Percentiles rank a stretch among this genome's conserved stretches.
phyloP scores from a whole-genome alignment of 129 eudicot species.

The Chrysanthemum makinoi region DNA sequence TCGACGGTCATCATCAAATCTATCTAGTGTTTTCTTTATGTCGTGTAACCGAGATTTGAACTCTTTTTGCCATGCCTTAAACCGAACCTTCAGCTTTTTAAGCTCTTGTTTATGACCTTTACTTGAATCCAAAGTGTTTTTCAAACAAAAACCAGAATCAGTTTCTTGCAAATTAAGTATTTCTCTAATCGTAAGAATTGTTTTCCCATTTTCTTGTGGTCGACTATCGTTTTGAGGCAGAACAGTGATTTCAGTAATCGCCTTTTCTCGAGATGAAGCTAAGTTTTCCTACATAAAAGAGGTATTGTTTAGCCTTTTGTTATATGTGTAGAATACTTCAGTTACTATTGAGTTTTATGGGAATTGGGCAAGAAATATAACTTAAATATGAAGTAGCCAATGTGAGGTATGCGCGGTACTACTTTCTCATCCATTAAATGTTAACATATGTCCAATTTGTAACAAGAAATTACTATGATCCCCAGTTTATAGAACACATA shows the following conservation, averaged over 20 bases:
- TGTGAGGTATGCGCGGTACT: neutral
- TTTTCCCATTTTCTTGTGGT: slow-evolving; percentile 10
- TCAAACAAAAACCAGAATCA: neutral
- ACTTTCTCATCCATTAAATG: neutral
- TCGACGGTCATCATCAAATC: slow-evolving; percentile 33
- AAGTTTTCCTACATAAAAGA: slow-evolving; percentile 19
- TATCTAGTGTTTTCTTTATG: slow-evolving; percentile 40
- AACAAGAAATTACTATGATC: neutral
- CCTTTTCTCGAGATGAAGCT: slow-evolving; percentile 24
- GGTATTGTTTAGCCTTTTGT: too few relatives aligned
- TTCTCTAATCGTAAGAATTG: slow-evolving; percentile 26
- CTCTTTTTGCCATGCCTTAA: slow-evolving; percentile 70
- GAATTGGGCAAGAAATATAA: neutral
- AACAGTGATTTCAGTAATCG: neutral
- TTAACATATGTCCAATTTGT: neutral
- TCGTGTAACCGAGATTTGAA: slow-evolving; percentile 48
- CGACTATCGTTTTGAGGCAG: slow-evolving; percentile 8
- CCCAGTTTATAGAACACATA: too few relatives aligned
- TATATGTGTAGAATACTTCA: too few relatives aligned
- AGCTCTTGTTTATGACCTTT: slow-evolving; percentile 43
- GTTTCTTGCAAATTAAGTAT: slow-evolving; percentile 28
- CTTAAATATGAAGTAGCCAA: too few relatives aligned
- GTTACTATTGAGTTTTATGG: neutral
- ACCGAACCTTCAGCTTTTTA: slow-evolving; percentile 43
- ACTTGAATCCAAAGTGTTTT: slow-evolving; percentile 8